Evolutionary conservation across 1,139 yeast species (phyloP).

Genomic region (Suhomyces terraborum): DNA sequence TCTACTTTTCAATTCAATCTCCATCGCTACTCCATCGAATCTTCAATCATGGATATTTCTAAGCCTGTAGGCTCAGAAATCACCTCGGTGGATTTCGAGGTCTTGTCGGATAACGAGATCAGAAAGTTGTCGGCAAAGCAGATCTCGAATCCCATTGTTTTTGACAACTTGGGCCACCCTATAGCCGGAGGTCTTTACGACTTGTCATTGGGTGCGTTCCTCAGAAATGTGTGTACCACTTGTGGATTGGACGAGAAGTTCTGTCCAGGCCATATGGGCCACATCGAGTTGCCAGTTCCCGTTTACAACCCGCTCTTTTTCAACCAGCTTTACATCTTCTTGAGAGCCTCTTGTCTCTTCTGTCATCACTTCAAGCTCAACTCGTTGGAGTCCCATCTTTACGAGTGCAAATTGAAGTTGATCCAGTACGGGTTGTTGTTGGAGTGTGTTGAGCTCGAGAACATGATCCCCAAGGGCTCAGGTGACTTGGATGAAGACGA

Average conservation of each 20-base stretch:
- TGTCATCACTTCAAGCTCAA: conserved; percentile 84
- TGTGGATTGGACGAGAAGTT: conserved; percentile 94
- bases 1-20: conserved; percentile 6
- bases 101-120: conserved; percentile 79
- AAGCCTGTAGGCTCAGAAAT: conserved; percentile 96
- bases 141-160: conserved; percentile 90
- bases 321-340: conserved; percentile 80
- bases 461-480: conserved; percentile 45
- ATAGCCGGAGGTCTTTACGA: conserved; percentile 92
- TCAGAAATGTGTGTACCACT: conserved; percentile 85
- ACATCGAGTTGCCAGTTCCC: conserved; percentile 93
- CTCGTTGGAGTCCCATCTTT: conserved; percentile 69
- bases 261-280: conserved; percentile 99
- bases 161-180: conserved; percentile 96
- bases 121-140: conserved; percentile 89
- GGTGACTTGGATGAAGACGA: conserved; percentile 29
- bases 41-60: conserved; percentile 76
- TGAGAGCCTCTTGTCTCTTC: conserved; percentile 84
- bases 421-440: conserved; percentile 86
- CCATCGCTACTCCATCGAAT: conserved; percentile 9
- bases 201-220: conserved; percentile 89
- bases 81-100: conserved; percentile 88
- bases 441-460: conserved; percentile 75
- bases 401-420: conserved; percentile 73
- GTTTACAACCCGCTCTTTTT: conserved; percentile 94